Evolutionary conservation across 305 asterid species (phyloP).

Genomic region (Fraxinus platypoda): DNA sequence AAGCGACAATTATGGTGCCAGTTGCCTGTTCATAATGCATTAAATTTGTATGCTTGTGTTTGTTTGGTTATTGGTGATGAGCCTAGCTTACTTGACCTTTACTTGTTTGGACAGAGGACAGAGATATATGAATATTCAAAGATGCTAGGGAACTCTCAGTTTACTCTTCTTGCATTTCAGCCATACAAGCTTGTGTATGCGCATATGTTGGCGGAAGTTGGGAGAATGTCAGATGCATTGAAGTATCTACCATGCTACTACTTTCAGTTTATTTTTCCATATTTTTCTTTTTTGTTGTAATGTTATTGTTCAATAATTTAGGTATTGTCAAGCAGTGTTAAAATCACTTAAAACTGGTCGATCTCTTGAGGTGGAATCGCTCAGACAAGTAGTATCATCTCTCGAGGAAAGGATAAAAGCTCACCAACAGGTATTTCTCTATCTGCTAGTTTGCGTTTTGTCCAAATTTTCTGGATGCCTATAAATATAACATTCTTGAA

Average conservation of each 20-base stretch:
- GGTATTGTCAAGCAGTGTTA: slow-evolving; percentile 77
- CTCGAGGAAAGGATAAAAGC: slow-evolving; percentile 82
- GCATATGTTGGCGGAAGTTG: slow-evolving; percentile 95
- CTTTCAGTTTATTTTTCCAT: slow-evolving; percentile 7
- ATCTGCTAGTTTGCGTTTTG: slow-evolving; percentile 10
- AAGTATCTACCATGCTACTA: slow-evolving; percentile 52
- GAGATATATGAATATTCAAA: slow-evolving; percentile 85
- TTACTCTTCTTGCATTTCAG: slow-evolving; percentile 81
- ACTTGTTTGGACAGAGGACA: slow-evolving; percentile 64
- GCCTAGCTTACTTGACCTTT: slow-evolving; percentile 29
- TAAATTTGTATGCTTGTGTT: not conserved
- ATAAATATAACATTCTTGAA: slow-evolving; percentile 21
- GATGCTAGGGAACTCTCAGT: slow-evolving; percentile 91
- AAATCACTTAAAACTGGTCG: slow-evolving; percentile 79
- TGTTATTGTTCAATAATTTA: slow-evolving; percentile 26
- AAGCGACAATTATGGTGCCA: not conserved
- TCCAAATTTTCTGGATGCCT: slow-evolving; percentile 15
- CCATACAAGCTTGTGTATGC: slow-evolving; percentile 95
- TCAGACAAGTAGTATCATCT: slow-evolving; percentile 59
- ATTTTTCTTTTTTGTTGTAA: slow-evolving; percentile 23
- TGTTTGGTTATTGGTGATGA: slow-evolving; percentile 18
- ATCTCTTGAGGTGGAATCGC: slow-evolving; percentile 60
- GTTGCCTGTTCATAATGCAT: slow-evolving; percentile 10
- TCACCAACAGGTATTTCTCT: slow-evolving; percentile 69
- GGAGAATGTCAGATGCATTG: slow-evolving; percentile 80